Conservation (phyloP, 2,329 filamentous ascomycete genomes). For the Penicillium glabrum region DNA sequence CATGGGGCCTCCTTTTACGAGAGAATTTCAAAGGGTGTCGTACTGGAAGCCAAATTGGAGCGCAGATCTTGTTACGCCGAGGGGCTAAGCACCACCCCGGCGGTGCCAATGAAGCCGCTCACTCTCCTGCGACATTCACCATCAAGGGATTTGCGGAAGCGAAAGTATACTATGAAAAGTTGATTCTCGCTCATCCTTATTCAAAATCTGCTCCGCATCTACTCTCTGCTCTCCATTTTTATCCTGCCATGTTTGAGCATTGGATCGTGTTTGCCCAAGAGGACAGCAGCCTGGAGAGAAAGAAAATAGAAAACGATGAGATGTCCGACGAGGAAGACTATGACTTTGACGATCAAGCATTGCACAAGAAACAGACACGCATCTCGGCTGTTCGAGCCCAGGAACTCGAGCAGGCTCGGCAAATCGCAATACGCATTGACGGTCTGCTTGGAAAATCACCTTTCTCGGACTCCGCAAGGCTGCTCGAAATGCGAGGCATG, state of each 20-base stretch:
- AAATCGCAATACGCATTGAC: constrained; percentile 70
- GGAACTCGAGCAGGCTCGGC: constrained; percentile 60
- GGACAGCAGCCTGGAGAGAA: constrained; percentile 53
- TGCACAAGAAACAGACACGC: constrained; percentile 36
- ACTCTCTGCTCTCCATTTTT: constrained; percentile 72
- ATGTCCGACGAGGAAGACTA: constrained; percentile 17
- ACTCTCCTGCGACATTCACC: constrained; percentile 34
- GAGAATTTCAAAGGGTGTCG: constrained; percentile 59
- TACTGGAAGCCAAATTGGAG: constrained; percentile 70
- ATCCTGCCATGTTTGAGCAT: constrained; percentile 74
- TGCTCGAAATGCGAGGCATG: constrained; percentile 72
- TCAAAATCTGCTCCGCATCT: constrained; percentile 59
- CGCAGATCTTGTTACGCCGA: constrained; percentile 74
- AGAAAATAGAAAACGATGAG: constrained; percentile 38
- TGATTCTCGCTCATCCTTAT: constrained; percentile 76
- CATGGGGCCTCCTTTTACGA: constrained; percentile 72
- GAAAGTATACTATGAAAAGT: constrained; percentile 70
- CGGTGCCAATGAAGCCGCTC: neutral
- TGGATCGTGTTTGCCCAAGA: constrained; percentile 75
- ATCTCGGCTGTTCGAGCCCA: constrained; percentile 43
- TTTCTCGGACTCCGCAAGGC: constrained; percentile 64
- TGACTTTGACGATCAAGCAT: constrained; percentile 17
- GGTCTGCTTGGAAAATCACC: constrained; percentile 67
- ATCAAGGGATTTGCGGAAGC: constrained; percentile 57
- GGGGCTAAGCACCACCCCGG: constrained; percentile 11